Evolutionary conservation across 192 early-diverging fungal genomes (phyloP), one percentile per base, ranked within the genome.

Genomic region (Umbelopsis ramanniana): DNA sequence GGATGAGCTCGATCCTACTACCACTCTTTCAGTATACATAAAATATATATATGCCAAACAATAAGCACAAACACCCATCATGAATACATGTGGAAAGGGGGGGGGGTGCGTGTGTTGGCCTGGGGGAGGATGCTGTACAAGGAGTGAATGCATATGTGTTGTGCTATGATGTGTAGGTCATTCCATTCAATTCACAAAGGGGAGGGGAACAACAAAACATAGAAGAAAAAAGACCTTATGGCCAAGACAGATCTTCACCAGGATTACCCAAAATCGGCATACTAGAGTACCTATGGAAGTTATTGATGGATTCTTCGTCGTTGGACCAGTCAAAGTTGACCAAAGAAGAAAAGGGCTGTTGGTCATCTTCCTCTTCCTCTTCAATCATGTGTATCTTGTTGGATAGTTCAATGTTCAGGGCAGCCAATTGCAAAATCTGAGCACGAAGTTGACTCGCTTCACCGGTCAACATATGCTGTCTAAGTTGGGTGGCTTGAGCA

Each of bases 401-500:
- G 29, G 57, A 63, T 0, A 63, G 17, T 9, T 63, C 57, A 4
- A 26, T 35, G 33, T 63, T 26, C 2, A 63, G 33, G 26, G 57
- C 57, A 37, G 57, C 57, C 57, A 63, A 33, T 35, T 63, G 29
- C 11, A 63, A 19, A 3, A 63, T 26, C 19, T 63, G 57, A 63
- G 57, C 57, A 22, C 68, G 48, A 8, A 81, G 70, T 23, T 76
- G 75, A 53, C 53, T 43, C 6, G 79, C 76, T 40, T 74, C 69
- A 45, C 87, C 87, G 33, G 81, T 81, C n/a, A 89, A 66, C 4
- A 83, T 81, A 53, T 89, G 87, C 33, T 78, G 80, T 46, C 78
- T 72, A 10, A 83, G 72, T 21, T 79, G 68, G 12, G 85, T 83
- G 10, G 89, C 89, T 75, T 90, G 89, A 67, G 81, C 85, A 60